These are phyloP conservation scores for Toxoplasma gondii DNA, from an alignment of 169 alveolate species.

Conservation along the genomic window DNA sequence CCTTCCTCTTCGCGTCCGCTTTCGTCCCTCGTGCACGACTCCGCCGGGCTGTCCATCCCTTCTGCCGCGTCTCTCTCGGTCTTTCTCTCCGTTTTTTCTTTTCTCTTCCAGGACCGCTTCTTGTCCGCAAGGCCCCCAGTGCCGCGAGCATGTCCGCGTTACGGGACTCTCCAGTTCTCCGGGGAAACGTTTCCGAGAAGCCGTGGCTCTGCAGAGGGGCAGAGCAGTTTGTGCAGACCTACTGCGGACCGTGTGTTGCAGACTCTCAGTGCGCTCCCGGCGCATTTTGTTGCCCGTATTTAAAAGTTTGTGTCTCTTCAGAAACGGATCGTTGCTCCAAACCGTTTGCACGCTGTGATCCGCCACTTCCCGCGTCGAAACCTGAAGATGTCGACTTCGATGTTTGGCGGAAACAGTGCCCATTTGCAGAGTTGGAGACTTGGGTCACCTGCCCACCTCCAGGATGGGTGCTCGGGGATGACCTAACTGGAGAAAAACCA, in stretches of 20 bases:
- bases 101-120: too few species aligned
- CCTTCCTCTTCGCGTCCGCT: too few species aligned
- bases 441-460: slow-evolving; percentile 13
- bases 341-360: neutral
- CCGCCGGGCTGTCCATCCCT: too few species aligned
- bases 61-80: too few species aligned
- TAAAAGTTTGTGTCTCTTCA: neutral
- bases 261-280: slow-evolving; percentile 7
- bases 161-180: neutral
- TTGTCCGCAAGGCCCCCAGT: too few species aligned
- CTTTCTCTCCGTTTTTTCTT: too few species aligned
- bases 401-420: neutral
- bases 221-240: neutral
- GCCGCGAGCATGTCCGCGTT: neutral
- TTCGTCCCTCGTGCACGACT: too few species aligned
- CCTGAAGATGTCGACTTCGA: neutral
- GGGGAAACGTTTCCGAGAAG: neutral
- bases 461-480: neutral
- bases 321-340: neutral
- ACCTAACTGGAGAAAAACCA: neutral
- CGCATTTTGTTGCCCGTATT: neutral
- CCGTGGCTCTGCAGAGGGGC: slow-evolving; percentile 29
- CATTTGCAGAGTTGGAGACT: neutral
- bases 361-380: neutral
- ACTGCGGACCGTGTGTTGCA: slow-evolving; percentile 23